These are phyloP conservation scores for Pseudodiploospora longispora DNA, from an alignment of 2,329 filamentous ascomycete genomes.

Conservation along the genomic window DNA sequence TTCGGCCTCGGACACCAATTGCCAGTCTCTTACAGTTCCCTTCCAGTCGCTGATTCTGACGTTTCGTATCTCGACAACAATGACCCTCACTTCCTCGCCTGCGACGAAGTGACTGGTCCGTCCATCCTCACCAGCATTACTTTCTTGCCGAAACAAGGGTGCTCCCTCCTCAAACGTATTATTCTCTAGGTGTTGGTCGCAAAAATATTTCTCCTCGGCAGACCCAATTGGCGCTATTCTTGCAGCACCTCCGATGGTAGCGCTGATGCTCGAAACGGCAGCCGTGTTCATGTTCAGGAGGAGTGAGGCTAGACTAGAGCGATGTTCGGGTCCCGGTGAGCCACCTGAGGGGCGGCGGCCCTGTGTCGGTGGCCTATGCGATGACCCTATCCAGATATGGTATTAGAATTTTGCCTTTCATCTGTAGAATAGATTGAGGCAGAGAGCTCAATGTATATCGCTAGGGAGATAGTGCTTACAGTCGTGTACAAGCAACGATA, in stretches of 20 bases:
- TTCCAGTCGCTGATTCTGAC: constrained; percentile 93
- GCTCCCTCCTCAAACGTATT: constrained; percentile 68
- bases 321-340: constrained; percentile 55
- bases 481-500: constrained; percentile 93
- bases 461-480: constrained; percentile 70
- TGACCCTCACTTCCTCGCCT: constrained; percentile 76
- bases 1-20: constrained; percentile 30
- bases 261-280: constrained; percentile 78
- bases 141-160: constrained; percentile 22
- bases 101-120: constrained; percentile 63
- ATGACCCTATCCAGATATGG: constrained; percentile 54
- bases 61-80: constrained; percentile 75
- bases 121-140: constrained; percentile 38
- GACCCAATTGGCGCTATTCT: constrained; percentile 63
- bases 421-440: constrained; percentile 35
- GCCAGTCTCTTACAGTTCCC: constrained; percentile 80
- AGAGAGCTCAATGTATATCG: constrained; percentile 98
- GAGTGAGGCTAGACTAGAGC: constrained; percentile 71
- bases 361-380: constrained; percentile 76
- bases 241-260: constrained; percentile 87
- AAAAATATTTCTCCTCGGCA: constrained; percentile 79
- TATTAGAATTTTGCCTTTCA: neutral
- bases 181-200: constrained; percentile 77
- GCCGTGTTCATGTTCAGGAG: constrained; percentile 87
- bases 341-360: constrained; percentile 49